These are phyloP conservation scores for Pinus tabuliformis DNA, from an alignment of 75 land plant species.

Conservation along the genomic window DNA sequence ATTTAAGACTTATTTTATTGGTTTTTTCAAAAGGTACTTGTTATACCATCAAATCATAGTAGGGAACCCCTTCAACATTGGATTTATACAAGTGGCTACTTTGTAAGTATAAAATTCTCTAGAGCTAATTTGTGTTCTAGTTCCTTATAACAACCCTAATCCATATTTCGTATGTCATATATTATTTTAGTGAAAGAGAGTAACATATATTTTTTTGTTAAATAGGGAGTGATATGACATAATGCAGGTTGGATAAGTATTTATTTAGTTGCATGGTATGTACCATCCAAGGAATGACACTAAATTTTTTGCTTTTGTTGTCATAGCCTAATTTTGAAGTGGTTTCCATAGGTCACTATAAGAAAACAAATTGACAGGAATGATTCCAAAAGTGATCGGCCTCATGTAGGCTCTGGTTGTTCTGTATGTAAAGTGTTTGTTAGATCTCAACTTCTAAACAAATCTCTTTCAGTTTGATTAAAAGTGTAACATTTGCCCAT, in stretches of 20 bases:
- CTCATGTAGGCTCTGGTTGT: slow-evolving; percentile 98
- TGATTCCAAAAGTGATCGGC: slow-evolving; percentile 90
- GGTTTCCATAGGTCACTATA: slow-evolving; percentile 60
- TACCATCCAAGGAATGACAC: too few relatives aligned
- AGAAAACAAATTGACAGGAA: slow-evolving; percentile 72
- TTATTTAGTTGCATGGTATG: too few relatives aligned
- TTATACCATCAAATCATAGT: slow-evolving; percentile 77
- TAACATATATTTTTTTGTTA: not conserved
- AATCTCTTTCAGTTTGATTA: too few relatives aligned
- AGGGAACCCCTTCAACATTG: slow-evolving; percentile 93
- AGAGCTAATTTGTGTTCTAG: not conserved
- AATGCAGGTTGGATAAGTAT: not conserved
- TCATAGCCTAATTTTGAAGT: not conserved
- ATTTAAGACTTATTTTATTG: not conserved
- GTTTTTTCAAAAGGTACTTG: slow-evolving; percentile 52
- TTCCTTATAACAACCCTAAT: not conserved
- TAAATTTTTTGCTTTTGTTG: not conserved
- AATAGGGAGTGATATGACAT: not conserved
- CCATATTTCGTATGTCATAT: not conserved
- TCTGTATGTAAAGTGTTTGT: slow-evolving; percentile 54
- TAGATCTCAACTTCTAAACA: not conserved
- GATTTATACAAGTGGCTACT: slow-evolving; percentile 91
- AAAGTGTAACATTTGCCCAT: not conserved
- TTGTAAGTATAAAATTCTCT: slow-evolving; percentile 44
- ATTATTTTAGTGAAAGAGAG: not conserved